Conservation (phyloP, 2,329 filamentous ascomycete genomes). For the Helotiales sp. region DNA sequence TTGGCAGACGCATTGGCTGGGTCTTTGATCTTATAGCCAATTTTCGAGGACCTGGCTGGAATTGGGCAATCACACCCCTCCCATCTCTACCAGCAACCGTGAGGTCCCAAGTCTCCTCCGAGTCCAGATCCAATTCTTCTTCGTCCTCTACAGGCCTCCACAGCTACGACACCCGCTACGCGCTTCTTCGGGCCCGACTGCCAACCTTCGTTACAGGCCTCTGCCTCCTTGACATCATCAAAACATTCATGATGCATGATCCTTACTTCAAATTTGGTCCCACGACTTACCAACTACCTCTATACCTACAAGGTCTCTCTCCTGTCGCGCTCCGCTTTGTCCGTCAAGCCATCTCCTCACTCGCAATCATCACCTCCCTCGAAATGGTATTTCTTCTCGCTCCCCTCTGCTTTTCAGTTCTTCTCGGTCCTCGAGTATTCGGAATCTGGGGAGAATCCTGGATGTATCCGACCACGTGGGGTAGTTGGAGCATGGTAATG, state of each 20-base stretch:
- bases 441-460: constrained; percentile 57
- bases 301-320: constrained; percentile 45
- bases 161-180: constrained; percentile 42
- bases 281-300: constrained; percentile 43
- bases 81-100: constrained; percentile 47
- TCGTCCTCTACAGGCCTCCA: constrained; percentile 47
- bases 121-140: constrained; percentile 41
- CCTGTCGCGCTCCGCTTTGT: constrained; percentile 50
- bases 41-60: constrained; percentile 60
- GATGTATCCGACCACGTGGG: constrained; percentile 62
- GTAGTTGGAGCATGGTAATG: constrained; percentile 52
- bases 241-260: constrained; percentile 70
- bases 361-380: constrained; percentile 60
- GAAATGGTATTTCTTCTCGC: constrained; percentile 58
- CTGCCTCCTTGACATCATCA: constrained; percentile 68
- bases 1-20: constrained; percentile 55
- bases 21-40: constrained; percentile 53
- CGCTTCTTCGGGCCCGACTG: constrained; percentile 48
- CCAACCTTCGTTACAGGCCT: constrained; percentile 56
- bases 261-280: constrained; percentile 70
- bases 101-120: constrained; percentile 37
- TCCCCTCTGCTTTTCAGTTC: constrained; percentile 55
- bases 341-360: constrained; percentile 56
- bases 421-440: constrained; percentile 50
- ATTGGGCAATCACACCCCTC: constrained; percentile 51